Base-by-base conservation (phyloP, 257 asterid species). In the Knoxia roxburghii region DNA sequence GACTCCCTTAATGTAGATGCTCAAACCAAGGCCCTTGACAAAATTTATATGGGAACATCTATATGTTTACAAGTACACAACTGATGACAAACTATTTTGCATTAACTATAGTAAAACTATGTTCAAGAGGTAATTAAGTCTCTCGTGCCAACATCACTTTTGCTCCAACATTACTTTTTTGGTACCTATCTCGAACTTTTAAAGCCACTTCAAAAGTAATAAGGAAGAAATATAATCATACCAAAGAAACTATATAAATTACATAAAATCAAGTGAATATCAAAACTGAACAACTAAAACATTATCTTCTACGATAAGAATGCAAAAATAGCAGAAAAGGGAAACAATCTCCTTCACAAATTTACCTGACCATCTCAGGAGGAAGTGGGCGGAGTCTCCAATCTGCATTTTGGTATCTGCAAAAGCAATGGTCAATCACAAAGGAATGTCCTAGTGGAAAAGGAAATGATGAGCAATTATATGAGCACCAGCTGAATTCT, bases 371-470 rank as follows among this genome's bases (percentile, higher is more conserved):
- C 99, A 94, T 94, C 74, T 86, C 97, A 37, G 4, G 52, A 51
- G 96, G 99, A 70, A 94, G 97, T 17, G 97, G 99, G 62, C 99
- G 88, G 32, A 88, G 73, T 81, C 99, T 89, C 99, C 99, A 94
- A 76, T 94, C 99, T n/a, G 95, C 99, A 83, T 90, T 94, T 80
- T 94, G 99, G 84, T 94, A 94, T 76, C 98, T 92, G 87, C 63
- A 75, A 71, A 70, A 72, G 37, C 65, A 32, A 50, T 5, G 71
- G 63, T 73, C 81, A 83, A 70, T 20, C 40, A 29, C 30, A 46
- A 48, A 52, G 69, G 14, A 33, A 48, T 30, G 18, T 30, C 41
- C 23, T 21, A 27, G 43, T 30, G 15, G 46, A 57, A 8, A 26
- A 56, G 23, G 21, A 0, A 20, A 7, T 17, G 7, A 27, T 17